These are phyloP conservation scores for Penicillium sp. DNA, from an alignment of 2,329 filamentous ascomycete species.

Conservation along the genomic window DNA sequence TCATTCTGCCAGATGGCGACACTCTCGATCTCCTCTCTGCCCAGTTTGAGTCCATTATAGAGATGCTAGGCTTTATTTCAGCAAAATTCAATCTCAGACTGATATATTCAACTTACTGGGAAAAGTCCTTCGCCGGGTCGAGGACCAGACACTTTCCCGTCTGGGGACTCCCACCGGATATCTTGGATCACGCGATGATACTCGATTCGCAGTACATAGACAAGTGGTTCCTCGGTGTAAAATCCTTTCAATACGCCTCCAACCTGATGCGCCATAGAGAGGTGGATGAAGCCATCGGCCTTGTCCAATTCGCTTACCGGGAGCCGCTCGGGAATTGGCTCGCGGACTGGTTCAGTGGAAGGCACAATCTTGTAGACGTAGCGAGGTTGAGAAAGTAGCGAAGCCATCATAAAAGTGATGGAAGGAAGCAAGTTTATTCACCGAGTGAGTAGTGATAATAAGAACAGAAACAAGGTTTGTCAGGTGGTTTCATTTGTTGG, in stretches of 20 bases:
- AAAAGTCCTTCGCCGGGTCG: slow-evolving; percentile 41
- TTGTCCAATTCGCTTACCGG: slow-evolving; percentile 39
- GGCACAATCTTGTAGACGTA: slow-evolving; percentile 43
- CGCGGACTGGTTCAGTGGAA: slow-evolving; percentile 34
- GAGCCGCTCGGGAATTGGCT: slow-evolving; percentile 37
- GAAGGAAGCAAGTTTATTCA: not conserved
- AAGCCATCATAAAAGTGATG: slow-evolving; percentile 12
- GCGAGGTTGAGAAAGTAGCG: slow-evolving; percentile 22
- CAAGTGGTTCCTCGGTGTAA: slow-evolving; percentile 37
- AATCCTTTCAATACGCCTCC: slow-evolving; percentile 40
- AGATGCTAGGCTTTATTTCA: slow-evolving; percentile 30
- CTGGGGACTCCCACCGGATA: slow-evolving; percentile 40
- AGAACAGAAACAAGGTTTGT: slow-evolving; percentile 1
- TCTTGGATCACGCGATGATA: slow-evolving; percentile 29
- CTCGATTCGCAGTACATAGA: slow-evolving; percentile 39
- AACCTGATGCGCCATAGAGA: slow-evolving; percentile 39
- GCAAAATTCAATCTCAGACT: not conserved
- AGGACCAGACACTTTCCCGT: slow-evolving; percentile 37
- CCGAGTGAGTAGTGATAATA: not conserved
- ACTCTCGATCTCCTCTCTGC: slow-evolving; percentile 39
- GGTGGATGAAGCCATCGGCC: slow-evolving; percentile 39
- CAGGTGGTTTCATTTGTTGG: slow-evolving; percentile 8
- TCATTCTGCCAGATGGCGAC: slow-evolving; percentile 39
- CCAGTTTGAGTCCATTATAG: slow-evolving; percentile 40
- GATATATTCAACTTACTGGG: slow-evolving; percentile 32